phyloP scores from a whole-genome alignment of 768 basidiomycete species.

The Hemileccinum rubropunctum region DNA sequence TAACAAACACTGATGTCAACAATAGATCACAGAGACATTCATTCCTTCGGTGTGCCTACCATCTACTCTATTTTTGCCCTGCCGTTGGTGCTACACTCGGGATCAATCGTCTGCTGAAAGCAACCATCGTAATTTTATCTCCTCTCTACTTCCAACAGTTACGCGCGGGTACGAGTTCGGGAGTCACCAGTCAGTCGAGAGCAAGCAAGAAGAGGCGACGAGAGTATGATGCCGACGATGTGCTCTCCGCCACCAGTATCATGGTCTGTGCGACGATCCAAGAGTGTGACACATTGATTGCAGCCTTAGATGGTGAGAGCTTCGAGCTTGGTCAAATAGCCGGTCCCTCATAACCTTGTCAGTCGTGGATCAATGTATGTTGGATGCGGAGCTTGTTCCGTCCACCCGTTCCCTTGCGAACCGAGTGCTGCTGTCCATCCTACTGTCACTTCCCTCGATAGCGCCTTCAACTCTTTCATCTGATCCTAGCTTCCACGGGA shows the following conservation, averaged over 20 bases:
- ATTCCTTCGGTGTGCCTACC: slow-evolving; percentile 45
- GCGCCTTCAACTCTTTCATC: slow-evolving; percentile 53
- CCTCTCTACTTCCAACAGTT: slow-evolving; percentile 43
- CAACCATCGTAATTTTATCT: slow-evolving; percentile 48
- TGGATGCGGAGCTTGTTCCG: slow-evolving; percentile 48
- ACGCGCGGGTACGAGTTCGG: slow-evolving; percentile 26
- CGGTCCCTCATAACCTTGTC: slow-evolving; percentile 4
- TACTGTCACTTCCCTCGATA: slow-evolving; percentile 55
- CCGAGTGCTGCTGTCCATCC: slow-evolving; percentile 56
- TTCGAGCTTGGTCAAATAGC: background rate
- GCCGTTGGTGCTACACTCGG: slow-evolving; percentile 47
- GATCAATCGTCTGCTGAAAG: slow-evolving; percentile 52
- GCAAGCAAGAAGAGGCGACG: slow-evolving; percentile 69
- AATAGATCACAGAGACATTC: slow-evolving; percentile 37
- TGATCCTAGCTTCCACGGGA: slow-evolving; percentile 47
- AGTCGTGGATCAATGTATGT: slow-evolving; percentile 53
- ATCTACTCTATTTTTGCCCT: slow-evolving; percentile 43
- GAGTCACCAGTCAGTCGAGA: slow-evolving; percentile 32
- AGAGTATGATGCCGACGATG: slow-evolving; percentile 73
- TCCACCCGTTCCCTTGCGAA: slow-evolving; percentile 57
- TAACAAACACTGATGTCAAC: slow-evolving; percentile 3
- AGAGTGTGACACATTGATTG: slow-evolving; percentile 52
- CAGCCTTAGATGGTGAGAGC: slow-evolving; percentile 57
- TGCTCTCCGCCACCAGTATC: slow-evolving; percentile 51
- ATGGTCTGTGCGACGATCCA: slow-evolving; percentile 47